A percentile compares a stretch with the other conserved stretches of the same genome.
Evolutionary conservation across 345 rosid species (phyloP).

Genomic region (Pugionium cornutum): DNA sequence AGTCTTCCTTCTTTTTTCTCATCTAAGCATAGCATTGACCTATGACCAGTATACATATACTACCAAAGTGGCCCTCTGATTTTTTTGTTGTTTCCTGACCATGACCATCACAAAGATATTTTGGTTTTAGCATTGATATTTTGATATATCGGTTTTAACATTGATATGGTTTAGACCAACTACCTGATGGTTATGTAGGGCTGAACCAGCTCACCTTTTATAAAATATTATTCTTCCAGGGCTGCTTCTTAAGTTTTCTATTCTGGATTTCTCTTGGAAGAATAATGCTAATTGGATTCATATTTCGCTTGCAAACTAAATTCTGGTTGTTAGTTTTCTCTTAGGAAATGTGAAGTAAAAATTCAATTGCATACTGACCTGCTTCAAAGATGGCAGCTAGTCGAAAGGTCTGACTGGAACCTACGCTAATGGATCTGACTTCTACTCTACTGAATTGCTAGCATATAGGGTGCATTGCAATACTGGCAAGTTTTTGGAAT

Average conservation of each 20-base stretch:
- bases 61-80: conserved; percentile 14
- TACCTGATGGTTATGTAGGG: conserved; percentile 11
- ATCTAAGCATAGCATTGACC: conserved; percentile 23
- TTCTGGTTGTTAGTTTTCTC: conserved; percentile 36
- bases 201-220: conserved; percentile 21
- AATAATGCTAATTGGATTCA: conserved; percentile 21
- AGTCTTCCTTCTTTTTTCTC: not conserved
- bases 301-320: conserved; percentile 30
- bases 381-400: conserved; percentile 44
- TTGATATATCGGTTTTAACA: not conserved
- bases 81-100: conserved; percentile 16
- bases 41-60: conserved; percentile 26
- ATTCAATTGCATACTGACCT: conserved; percentile 36
- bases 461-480: conserved; percentile 41
- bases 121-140: conserved; percentile 26
- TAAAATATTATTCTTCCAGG: not conserved
- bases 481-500: conserved; percentile 39
- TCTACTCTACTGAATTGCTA: conserved; percentile 41
- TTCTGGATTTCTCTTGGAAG: conserved; percentile 16
- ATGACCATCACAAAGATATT: conserved; percentile 17
- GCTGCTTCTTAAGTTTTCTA: conserved; percentile 13
- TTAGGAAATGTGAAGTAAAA: conserved; percentile 31
- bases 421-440: conserved; percentile 39
- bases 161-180: conserved; percentile 11
- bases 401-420: conserved; percentile 40